Conservation (phyloP, 2,329 filamentous ascomycete species). For the Neopestalotiopsis sp. region DNA sequence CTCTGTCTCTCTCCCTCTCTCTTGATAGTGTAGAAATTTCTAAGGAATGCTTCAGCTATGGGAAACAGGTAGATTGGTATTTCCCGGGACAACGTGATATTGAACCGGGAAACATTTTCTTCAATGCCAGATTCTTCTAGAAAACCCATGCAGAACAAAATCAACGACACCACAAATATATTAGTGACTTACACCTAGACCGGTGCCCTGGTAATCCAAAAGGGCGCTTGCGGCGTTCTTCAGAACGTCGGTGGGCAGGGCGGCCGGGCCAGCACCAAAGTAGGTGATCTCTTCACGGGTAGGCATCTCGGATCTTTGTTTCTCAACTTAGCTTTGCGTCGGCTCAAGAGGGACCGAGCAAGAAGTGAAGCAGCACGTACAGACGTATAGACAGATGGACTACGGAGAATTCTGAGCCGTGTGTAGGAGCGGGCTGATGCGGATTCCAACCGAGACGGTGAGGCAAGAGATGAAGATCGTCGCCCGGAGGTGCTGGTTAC, state of each 20-base stretch:
- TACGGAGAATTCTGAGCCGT: neutral
- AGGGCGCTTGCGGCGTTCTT: conserved; percentile 78
- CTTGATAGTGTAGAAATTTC: too few relatives aligned
- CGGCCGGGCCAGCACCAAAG: conserved; percentile 91
- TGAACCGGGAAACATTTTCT: too few relatives aligned
- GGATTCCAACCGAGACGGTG: neutral
- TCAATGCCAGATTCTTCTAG: too few relatives aligned
- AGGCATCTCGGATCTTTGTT: conserved; percentile 19
- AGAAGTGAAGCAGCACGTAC: neutral
- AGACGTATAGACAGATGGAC: neutral
- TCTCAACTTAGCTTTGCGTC: neutral
- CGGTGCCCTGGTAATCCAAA: conserved; percentile 80
- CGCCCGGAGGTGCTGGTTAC: conserved; percentile 9
- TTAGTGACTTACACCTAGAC: conserved; percentile 61
- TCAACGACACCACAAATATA: too few relatives aligned
- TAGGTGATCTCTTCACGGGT: conserved; percentile 78
- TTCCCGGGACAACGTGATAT: too few relatives aligned
- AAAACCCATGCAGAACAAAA: too few relatives aligned
- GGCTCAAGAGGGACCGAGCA: neutral
- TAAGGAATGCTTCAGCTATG: too few relatives aligned
- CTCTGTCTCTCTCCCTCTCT: too few relatives aligned
- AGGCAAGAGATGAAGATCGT: conserved; percentile 6
- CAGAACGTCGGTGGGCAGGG: conserved; percentile 81
- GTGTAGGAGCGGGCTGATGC: conserved; percentile 7
- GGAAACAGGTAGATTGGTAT: too few relatives aligned